phyloP scores from a whole-genome alignment of 1,139 yeast species.

The Zhuliangozyma parablackwelliae region DNA sequence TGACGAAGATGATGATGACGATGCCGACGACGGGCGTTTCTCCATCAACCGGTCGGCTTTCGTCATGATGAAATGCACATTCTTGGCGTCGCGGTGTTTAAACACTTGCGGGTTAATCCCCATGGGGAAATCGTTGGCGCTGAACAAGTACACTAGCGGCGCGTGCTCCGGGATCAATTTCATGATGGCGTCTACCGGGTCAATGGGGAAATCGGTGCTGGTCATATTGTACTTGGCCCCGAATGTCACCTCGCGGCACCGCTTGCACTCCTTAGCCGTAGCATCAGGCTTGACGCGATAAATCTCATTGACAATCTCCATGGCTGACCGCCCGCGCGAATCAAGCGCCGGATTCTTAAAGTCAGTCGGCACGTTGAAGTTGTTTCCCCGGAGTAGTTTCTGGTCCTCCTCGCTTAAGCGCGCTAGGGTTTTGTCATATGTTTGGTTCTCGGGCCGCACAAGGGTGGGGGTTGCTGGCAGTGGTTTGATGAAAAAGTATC shows the following conservation, averaged over 20 bases:
- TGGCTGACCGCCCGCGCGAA: too few relatives aligned
- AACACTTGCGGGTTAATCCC: conserved; percentile 42
- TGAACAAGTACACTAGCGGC: conserved; percentile 55
- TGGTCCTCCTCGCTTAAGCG: conserved; percentile 23
- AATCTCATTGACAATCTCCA: neutral
- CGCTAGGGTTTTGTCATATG: conserved; percentile 16
- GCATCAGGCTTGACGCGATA: conserved; percentile 7
- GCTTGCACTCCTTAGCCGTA: conserved; percentile 33
- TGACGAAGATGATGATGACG: conserved; percentile 4
- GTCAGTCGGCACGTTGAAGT: conserved; percentile 5
- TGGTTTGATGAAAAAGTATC: conserved; percentile 31
- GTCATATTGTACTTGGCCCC: conserved; percentile 29
- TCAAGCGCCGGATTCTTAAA: neutral
- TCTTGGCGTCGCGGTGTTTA: conserved; percentile 27
- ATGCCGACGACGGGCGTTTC: conserved; percentile 11
- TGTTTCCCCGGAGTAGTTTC: conserved; percentile 19
- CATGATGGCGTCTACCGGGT: conserved; percentile 33
- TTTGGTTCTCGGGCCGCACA: conserved; percentile 10
- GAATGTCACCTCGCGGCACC: conserved; percentile 53
- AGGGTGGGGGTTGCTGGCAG: neutral
- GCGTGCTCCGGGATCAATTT: conserved; percentile 44
- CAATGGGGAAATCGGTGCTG: conserved; percentile 30
- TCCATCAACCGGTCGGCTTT: conserved; percentile 53
- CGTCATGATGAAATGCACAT: conserved; percentile 50
- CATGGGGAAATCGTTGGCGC: conserved; percentile 69